A percentile compares a stretch with the other conserved stretches of the same genome.
Evolutionary conservation across 2,329 filamentous ascomycete species (phyloP).

Genomic region (Fusarium scirpi): DNA sequence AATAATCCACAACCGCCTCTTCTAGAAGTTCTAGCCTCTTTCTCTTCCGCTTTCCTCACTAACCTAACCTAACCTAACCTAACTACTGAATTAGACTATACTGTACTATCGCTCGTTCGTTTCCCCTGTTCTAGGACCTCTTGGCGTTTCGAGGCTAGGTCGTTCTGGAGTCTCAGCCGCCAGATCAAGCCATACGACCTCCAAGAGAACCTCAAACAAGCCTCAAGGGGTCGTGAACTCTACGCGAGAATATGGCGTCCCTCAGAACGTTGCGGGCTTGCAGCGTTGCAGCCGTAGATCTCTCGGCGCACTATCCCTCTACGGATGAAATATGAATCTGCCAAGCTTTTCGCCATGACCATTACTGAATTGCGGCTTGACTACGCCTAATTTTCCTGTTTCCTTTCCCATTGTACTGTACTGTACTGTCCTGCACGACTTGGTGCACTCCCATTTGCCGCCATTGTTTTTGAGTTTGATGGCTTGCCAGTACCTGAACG

Average conservation of each 20-base stretch:
- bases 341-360: constrained; percentile 7
- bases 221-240: not conserved
- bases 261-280: constrained; percentile 22
- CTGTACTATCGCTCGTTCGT: not conserved
- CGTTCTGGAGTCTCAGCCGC: constrained; percentile 26
- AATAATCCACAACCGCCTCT: constrained; percentile 9
- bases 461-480: constrained; percentile 24
- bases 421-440: not conserved
- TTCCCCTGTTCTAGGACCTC: constrained; percentile 14
- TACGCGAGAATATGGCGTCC: constrained; percentile 11
- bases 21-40: constrained; percentile 18
- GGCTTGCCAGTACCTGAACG: constrained; percentile 29
- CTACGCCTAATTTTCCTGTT: not conserved
- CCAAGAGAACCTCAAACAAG: constrained; percentile 24
- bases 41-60: constrained; percentile 2
- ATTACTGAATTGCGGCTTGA: not conserved
- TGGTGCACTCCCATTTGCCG: constrained; percentile 15
- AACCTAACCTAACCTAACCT: not conserved
- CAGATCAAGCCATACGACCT: constrained; percentile 1
- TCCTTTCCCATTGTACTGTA: not conserved
- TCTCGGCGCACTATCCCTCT: constrained; percentile 25
- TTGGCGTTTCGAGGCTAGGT: constrained; percentile 36
- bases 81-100: not conserved
- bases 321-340: not conserved
- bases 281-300: constrained; percentile 30